Percentiles rank a stretch among this genome's conserved stretches.
These are phyloP conservation scores for Basidiobolus heterosporus DNA, from an alignment of 371 early-diverging fungal species.

Conservation along the genomic window DNA sequence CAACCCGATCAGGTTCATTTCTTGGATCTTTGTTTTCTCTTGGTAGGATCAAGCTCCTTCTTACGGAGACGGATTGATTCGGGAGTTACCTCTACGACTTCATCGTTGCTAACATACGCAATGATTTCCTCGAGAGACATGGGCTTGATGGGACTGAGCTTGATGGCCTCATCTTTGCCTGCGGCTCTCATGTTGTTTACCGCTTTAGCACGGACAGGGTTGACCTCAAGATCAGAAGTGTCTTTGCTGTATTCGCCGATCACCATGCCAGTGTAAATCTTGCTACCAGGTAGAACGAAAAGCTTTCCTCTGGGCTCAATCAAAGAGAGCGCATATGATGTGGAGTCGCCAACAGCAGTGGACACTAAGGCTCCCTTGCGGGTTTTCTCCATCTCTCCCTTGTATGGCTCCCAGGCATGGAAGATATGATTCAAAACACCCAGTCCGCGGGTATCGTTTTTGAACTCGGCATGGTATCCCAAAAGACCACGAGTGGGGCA, in stretches of 20 bases:
- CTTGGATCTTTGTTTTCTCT: slow-evolving; percentile 26
- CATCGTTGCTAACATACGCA: slow-evolving; percentile 54
- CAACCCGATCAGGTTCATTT: too few species aligned
- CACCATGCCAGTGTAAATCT: slow-evolving; percentile 65
- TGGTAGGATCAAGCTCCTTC: slow-evolving; percentile 38
- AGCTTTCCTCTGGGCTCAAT: slow-evolving; percentile 60
- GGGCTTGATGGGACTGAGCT: slow-evolving; percentile 39
- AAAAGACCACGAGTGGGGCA: slow-evolving; percentile 62
- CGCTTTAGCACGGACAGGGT: slow-evolving; percentile 59
- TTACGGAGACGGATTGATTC: slow-evolving; percentile 47
- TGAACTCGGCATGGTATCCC: slow-evolving; percentile 62
- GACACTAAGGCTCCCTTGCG: slow-evolving; percentile 57
- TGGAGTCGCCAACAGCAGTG: slow-evolving; percentile 39
- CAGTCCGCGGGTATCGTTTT: slow-evolving; percentile 49
- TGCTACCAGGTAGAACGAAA: slow-evolving; percentile 47
- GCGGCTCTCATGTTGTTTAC: slow-evolving; percentile 55
- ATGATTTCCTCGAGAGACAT: slow-evolving; percentile 56
- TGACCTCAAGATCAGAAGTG: slow-evolving; percentile 49
- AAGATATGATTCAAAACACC: slow-evolving; percentile 57
- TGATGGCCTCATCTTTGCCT: slow-evolving; percentile 51
- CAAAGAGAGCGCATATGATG: slow-evolving; percentile 45
- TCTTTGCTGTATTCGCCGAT: slow-evolving; percentile 55
- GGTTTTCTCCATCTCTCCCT: slow-evolving; percentile 40
- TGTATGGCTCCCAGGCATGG: slow-evolving; percentile 40
- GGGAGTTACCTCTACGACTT: slow-evolving; percentile 65